These are phyloP conservation scores for Mrakia hoshinonis DNA, from an alignment of 768 basidiomycete genomes.

Conservation along the genomic window DNA sequence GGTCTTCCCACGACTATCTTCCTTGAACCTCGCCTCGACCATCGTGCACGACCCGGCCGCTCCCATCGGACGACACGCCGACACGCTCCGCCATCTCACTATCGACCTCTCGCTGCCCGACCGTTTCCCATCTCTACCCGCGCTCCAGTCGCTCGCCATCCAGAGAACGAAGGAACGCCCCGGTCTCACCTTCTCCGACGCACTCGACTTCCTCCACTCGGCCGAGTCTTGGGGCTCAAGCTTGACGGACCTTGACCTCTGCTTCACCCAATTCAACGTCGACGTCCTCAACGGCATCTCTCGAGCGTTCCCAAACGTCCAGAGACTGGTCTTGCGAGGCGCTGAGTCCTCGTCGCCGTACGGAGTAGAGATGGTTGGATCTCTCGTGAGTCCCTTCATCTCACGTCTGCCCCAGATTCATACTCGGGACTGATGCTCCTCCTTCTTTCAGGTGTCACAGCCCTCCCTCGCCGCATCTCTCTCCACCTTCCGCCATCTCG, in stretches of 20 bases:
- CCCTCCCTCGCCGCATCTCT: background rate
- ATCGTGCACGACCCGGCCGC: background rate
- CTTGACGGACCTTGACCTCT: background rate
- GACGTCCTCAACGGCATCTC: background rate
- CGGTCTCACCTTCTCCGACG: slow-evolving; percentile 4
- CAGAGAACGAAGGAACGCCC: background rate
- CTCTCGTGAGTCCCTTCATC: background rate
- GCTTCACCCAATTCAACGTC: background rate
- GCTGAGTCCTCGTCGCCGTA: background rate
- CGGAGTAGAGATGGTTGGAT: background rate
- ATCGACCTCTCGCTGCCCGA: background rate
- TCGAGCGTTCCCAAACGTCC: background rate
- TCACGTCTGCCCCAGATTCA: background rate
- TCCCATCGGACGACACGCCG: background rate
- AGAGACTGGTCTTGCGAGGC: background rate
- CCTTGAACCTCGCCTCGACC: background rate
- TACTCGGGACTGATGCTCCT: too few species aligned
- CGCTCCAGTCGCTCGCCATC: background rate
- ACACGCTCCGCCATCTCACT: background rate
- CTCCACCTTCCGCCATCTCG: background rate
- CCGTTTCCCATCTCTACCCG: background rate
- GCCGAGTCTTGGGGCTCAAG: background rate
- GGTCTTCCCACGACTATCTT: background rate
- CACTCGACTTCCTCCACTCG: background rate
- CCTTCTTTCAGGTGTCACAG: background rate